A percentile compares a stretch with the other conserved stretches of the same genome.
Conservation (phyloP, 2,329 filamentous ascomycete species). For the Trichoderma polysporum region DNA sequence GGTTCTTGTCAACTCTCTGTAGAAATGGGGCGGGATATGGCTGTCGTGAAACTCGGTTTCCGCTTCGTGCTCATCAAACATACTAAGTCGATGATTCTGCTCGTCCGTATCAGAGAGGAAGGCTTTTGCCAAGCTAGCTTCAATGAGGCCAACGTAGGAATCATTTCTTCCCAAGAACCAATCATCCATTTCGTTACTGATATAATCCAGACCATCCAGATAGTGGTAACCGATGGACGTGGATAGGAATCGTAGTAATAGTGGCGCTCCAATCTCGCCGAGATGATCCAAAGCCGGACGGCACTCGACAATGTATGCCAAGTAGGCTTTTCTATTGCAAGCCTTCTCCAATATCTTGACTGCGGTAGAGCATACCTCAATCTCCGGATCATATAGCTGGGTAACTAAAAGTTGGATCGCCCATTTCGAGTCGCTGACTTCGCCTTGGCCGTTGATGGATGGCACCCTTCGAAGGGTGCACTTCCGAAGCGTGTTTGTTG, state of each 20-base stretch:
- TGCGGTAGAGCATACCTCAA: conserved; percentile 93
- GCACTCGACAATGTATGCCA: conserved; percentile 97
- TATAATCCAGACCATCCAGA: conserved; percentile 93
- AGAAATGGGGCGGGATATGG: conserved; percentile 94
- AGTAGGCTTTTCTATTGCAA: conserved; percentile 84
- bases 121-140: conserved; percentile 88
- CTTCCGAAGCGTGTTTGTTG: conserved; percentile 82
- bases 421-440: conserved; percentile 78
- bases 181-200: conserved; percentile 99
- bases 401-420: conserved; percentile 96
- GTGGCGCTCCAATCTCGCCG: conserved; percentile 91
- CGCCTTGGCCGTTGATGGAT: conserved; percentile 40
- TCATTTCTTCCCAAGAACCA: conserved; percentile 98
- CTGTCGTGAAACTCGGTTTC: conserved; percentile 60
- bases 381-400: conserved; percentile 94
- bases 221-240: conserved; percentile 98
- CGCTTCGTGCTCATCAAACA: conserved; percentile 57
- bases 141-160: conserved; percentile 89
- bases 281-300: conserved; percentile 91
- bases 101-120: conserved; percentile 68
- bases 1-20: conserved; percentile 89
- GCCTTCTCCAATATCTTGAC: conserved; percentile 97
- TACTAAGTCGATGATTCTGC: conserved; percentile 55
- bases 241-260: conserved; percentile 88
- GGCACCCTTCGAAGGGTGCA: conserved; percentile 63